Base-by-base conservation (phyloP, 345 rosid genomes). In the Aegle marmelos region DNA sequence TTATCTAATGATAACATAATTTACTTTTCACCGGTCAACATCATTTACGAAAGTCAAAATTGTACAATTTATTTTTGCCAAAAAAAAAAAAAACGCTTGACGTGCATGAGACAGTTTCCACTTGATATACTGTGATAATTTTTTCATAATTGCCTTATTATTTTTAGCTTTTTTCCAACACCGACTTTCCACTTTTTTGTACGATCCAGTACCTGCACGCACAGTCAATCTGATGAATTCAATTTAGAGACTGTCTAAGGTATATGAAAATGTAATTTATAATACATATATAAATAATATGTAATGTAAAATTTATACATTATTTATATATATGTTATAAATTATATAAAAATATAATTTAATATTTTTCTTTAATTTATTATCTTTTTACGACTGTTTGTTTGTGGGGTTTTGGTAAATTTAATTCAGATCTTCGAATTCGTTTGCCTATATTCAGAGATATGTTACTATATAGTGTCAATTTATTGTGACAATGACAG, bases 71-170 rank as follows among this genome's bases (percentile, higher is more conserved):
- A 13, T 48, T 7, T 30, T 53, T 56, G 8, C 45, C 7, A 75
- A 58, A 13, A 76, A 36, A 6, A 10, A 24, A 22, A 37, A 4
- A 78, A 3, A 41, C 28, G 11, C 31, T 58, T 50, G 77, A 81
- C 77, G 33, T 56, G 39, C 11, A 9, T 39, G 10, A 37, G 41
- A 69, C 67, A 48, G 70, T 59, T 81, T 81, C 37, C 60, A 19
- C 22, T 56, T 56, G 14, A 61, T 61, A 11, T 4, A 84, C 62
- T 79, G 77, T 79, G 70, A 75, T 84, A 37, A 37, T 37, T 79
- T 66, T 78, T 79, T 83, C 86, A 84, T 87, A 83, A 86, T 89
- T 83, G 85, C 88, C 90, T 80, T 79, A 82, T 87, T 89, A 89
- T 89, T 89, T 80, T 76, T 76, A 76, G 81, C 82, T 54, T 68